A percentile compares a stretch with the other conserved stretches of the same genome.
Evolutionary conservation across 1,284 basidiomycete species (phyloP).

Genomic region (Sphaerobolus stellatus): DNA sequence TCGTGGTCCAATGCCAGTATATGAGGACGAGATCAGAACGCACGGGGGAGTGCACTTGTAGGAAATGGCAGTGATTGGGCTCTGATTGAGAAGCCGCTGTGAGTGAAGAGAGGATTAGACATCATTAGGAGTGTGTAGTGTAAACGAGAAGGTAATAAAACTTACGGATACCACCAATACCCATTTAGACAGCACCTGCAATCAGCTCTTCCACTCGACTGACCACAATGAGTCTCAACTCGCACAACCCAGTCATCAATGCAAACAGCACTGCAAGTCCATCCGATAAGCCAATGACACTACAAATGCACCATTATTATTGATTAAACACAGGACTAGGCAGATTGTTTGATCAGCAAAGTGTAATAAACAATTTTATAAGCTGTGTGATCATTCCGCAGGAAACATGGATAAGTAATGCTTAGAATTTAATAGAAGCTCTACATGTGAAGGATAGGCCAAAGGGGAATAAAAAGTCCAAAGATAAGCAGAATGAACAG

Average conservation of each 20-base stretch:
- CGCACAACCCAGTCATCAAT: constrained; percentile 84
- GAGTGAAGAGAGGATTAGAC: background rate
- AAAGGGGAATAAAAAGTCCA: no score
- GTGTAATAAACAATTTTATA: background rate
- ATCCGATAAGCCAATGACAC: constrained; percentile 92
- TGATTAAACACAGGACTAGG: background rate
- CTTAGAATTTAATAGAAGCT: no score
- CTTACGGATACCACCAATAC: constrained; percentile 87
- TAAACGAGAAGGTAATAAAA: constrained; percentile 10
- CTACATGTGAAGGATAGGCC: no score
- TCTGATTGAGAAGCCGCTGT: no score
- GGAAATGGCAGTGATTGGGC: no score
- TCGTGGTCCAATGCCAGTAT: no score
- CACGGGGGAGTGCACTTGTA: no score
- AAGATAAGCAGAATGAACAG: no score
- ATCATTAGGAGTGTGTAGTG: background rate
- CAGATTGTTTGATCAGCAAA: background rate
- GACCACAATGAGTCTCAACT: constrained; percentile 84
- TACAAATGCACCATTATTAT: constrained; percentile 29
- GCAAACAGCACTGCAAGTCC: constrained; percentile 96
- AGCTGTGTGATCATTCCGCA: no score
- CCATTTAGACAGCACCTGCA: constrained; percentile 96
- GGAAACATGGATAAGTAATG: no score
- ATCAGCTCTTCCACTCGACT: constrained; percentile 92
- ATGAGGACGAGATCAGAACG: no score